Percentiles rank a stretch among this genome's conserved stretches.
These are phyloP conservation scores for Paramecium sexaurelia DNA, from an alignment of 73 alveolate genomes.

Conservation along the genomic window DNA sequence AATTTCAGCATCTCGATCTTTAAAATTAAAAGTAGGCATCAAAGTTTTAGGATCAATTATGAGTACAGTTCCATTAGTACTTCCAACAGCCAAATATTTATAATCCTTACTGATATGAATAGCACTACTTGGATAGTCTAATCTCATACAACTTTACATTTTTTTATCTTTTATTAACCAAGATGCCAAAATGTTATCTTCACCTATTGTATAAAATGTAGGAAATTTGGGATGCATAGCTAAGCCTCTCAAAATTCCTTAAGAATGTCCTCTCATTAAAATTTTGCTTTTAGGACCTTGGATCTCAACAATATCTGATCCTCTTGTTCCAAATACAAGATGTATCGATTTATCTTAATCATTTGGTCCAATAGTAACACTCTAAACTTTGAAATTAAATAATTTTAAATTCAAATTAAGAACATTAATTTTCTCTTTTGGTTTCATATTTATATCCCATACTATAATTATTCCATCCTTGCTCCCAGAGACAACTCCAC, in stretches of 20 bases:
- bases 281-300: slow-evolving; percentile 70
- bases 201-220: slow-evolving; percentile 90
- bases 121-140: slow-evolving; percentile 87
- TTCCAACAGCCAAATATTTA: slow-evolving; percentile 92
- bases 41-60: slow-evolving; percentile 88
- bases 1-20: slow-evolving; percentile 86
- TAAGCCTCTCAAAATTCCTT: slow-evolving; percentile 97
- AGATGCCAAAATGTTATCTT: slow-evolving; percentile 89
- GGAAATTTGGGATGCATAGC: slow-evolving; percentile 90
- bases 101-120: slow-evolving; percentile 89
- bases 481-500: slow-evolving; percentile 94
- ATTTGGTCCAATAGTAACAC: slow-evolving; percentile 12
- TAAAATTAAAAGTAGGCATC: slow-evolving; percentile 76
- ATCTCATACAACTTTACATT: slow-evolving; percentile 75
- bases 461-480: slow-evolving; percentile 86
- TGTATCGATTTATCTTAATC: background rate
- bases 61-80: slow-evolving; percentile 78
- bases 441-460: slow-evolving; percentile 77
- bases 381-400: slow-evolving; percentile 46
- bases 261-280: slow-evolving; percentile 92
- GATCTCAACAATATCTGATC: slow-evolving; percentile 94
- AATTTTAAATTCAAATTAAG: background rate
- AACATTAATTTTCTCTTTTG: slow-evolving; percentile 18
- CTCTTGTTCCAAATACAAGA: slow-evolving; percentile 95
- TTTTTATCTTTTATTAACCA: slow-evolving; percentile 90